A percentile compares a stretch with the other conserved stretches of the same genome.
Conservation (phyloP, 148 eudicot genomes). For the Cornus controversa region DNA sequence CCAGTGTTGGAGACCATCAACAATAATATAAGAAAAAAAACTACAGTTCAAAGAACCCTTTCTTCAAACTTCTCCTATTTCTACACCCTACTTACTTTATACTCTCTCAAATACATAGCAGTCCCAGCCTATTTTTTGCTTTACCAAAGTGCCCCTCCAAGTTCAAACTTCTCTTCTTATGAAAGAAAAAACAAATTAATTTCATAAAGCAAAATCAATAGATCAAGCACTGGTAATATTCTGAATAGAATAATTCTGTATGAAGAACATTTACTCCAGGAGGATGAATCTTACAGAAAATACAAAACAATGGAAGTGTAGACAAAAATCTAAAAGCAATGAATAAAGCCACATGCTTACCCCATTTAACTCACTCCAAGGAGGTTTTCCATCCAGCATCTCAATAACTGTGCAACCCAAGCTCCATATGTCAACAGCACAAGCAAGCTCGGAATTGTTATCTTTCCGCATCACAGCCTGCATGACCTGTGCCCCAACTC, state of each 20-base stretch:
- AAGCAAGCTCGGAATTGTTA: conserved; percentile 61
- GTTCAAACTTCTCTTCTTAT: not conserved
- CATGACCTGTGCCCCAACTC: conserved; percentile 50
- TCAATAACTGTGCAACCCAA: conserved; percentile 97
- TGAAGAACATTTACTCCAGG: not conserved
- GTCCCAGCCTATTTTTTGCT: not conserved
- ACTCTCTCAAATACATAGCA: not conserved
- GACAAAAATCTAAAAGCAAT: not conserved
- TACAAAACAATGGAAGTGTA: not conserved
- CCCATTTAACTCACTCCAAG: conserved; percentile 74
- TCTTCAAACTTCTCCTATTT: not conserved
- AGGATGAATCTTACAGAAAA: not conserved
- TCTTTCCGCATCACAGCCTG: conserved; percentile 76
- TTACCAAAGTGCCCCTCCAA: not conserved
- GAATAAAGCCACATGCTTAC: conserved; percentile 36
- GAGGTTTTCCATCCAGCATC: conserved; percentile 89
- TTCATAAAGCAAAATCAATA: not conserved
- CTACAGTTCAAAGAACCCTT: not conserved
- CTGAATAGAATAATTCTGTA: not conserved
- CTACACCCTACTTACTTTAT: not conserved
- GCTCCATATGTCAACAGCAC: conserved; percentile 92
- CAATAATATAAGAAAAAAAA: too few species aligned
- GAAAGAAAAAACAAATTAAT: too few species aligned
- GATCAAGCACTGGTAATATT: not conserved
- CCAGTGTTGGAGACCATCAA: not conserved